These are phyloP conservation scores for Claviceps spartinae DNA, from an alignment of 2,329 filamentous ascomycete genomes.

Conservation along the genomic window DNA sequence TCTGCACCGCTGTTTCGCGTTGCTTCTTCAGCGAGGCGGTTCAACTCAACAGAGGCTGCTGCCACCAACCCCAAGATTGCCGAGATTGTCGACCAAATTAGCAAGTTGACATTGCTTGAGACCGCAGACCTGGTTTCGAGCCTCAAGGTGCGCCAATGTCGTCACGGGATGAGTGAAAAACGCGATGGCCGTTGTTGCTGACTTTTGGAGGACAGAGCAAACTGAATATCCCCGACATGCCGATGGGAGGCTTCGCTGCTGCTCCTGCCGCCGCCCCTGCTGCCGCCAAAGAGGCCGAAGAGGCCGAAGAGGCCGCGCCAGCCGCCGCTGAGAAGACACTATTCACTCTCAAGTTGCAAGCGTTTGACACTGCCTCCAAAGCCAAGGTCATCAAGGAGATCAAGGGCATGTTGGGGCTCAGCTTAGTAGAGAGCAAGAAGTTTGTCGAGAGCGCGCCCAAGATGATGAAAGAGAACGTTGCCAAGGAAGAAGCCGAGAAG, in stretches of 20 bases:
- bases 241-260: slow-evolving; percentile 77
- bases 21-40: slow-evolving; percentile 50
- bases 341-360: slow-evolving; percentile 89
- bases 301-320: slow-evolving; percentile 77
- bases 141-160: slow-evolving; percentile 59
- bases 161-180: not conserved
- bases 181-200: not conserved
- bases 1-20: slow-evolving; percentile 34
- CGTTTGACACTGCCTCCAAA: slow-evolving; percentile 79
- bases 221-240: slow-evolving; percentile 96
- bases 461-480: slow-evolving; percentile 96
- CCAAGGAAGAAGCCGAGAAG: slow-evolving; percentile 99
- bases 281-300: slow-evolving; percentile 71
- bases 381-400: slow-evolving; percentile 99
- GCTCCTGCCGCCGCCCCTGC: slow-evolving; percentile 48
- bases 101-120: slow-evolving; percentile 92
- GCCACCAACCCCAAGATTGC: slow-evolving; percentile 78
- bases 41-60: slow-evolving; percentile 69
- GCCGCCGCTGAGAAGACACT: slow-evolving; percentile 90
- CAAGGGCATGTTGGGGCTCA: slow-evolving; percentile 88
- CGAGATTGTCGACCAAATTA: slow-evolving; percentile 95
- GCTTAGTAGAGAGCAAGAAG: slow-evolving; percentile 99
- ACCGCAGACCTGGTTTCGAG: slow-evolving; percentile 90
- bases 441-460: slow-evolving; percentile 98
- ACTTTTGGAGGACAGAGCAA: slow-evolving; percentile 46